Evolutionary conservation across 2,329 filamentous ascomycete species (phyloP).

Genomic region (Exophiala aquamarina): DNA sequence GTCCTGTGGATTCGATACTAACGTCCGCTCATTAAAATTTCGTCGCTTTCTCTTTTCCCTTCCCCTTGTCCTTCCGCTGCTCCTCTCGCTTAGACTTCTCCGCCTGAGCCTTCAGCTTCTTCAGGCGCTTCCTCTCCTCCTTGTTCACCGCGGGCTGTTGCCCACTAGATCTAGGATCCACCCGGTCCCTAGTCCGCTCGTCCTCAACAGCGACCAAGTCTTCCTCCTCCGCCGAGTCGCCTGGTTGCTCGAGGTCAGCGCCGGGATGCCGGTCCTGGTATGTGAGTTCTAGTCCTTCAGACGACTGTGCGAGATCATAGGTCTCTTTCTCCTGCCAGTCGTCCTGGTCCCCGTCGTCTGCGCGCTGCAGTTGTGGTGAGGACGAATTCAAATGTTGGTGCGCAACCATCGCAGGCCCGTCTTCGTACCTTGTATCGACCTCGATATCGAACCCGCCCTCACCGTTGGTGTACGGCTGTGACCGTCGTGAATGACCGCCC

Average conservation of each 20-base stretch:
- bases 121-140: slow-evolving; percentile 20
- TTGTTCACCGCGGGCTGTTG: slow-evolving; percentile 7
- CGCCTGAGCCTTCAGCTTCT: slow-evolving; percentile 15
- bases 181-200: slow-evolving; percentile 32
- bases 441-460: slow-evolving; percentile 1
- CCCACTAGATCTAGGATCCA: slow-evolving; percentile 6
- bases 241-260: slow-evolving; percentile 34
- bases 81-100: slow-evolving; percentile 9
- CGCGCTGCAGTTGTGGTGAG: not conserved
- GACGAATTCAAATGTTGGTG: not conserved
- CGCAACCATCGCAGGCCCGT: not conserved
- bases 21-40: too few relatives aligned
- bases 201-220: slow-evolving; percentile 36
- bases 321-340: slow-evolving; percentile 27
- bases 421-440: slow-evolving; percentile 1
- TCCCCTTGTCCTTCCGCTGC: slow-evolving; percentile 9
- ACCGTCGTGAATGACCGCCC: not conserved
- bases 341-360: not conserved
- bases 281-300: slow-evolving; percentile 7
- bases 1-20: too few relatives aligned
- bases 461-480: slow-evolving; percentile 2
- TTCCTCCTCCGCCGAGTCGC: slow-evolving; percentile 36
- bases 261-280: slow-evolving; percentile 16
- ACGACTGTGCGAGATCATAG: slow-evolving; percentile 20
- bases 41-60: not conserved